Base-by-base conservation (phyloP, 305 asterid genomes). In the Fraxinus paxiana region DNA sequence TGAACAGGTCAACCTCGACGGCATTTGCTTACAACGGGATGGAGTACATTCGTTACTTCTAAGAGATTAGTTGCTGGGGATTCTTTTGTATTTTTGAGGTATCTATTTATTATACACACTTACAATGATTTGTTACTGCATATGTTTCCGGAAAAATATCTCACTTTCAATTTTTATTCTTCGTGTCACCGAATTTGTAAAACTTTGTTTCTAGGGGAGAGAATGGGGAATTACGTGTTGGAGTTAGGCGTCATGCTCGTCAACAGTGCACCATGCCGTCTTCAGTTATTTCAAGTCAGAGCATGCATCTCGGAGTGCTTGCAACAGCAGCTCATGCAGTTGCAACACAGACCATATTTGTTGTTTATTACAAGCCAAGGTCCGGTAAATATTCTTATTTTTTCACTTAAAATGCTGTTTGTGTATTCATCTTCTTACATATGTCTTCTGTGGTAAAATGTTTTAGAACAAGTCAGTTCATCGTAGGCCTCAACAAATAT, bases 271-370 rank as follows among this genome's bases (percentile, higher is more conserved):
- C 98, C 51, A 92, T 96, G 90, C 98, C 97, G 0, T 91, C 98
- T 10, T 94, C 99, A 0, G 98, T 96, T 81, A 94, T 96, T 79
- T 96, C 99, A 80, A 94, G 99, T 83, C 99, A 94, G 79, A 94
- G 98, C 88, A 96, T 96, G 98, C 99, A 94, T 83, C 82, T 96
- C 70, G 99, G 99, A 77, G 97, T 96, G 59, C 97, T 96, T 81
- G 99, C 99, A 72, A 96, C 99, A 65, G 99, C 98, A 46, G 91
- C 98, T 82, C 98, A 96, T 85, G 98, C 99, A 12, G 89, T 92
- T 59, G 71, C 84, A 72, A 91, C 97, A 22, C 92, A 88, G 80
- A 92, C 98, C 26, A 35, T 81, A 48, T 96, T 96, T 85, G 93
- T 92, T 84, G 98, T 96, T 79, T 92, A 89, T 83, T 96, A 96